Evolutionary conservation across 2,329 filamentous ascomycete species (phyloP), one percentile per base, ranked within the genome.

Genomic region (Dactylellina parvicollis): DNA sequence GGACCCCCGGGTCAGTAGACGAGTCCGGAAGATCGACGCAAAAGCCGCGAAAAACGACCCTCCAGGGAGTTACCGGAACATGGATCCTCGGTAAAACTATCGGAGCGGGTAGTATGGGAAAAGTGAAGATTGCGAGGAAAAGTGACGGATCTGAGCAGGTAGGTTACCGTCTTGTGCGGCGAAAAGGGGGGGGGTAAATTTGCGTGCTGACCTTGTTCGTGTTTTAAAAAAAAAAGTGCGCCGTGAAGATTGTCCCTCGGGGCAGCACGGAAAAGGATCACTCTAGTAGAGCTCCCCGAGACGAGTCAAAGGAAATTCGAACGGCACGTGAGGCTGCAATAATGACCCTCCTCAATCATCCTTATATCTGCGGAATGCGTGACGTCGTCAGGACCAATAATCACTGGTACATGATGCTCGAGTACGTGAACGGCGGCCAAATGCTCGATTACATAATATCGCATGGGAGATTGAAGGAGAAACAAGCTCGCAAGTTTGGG

Each of bases 281-380:
- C 14, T 72, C 67, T 16, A 65, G 67, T 20, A 64, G 67, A 30
- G 67, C 67, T 24, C 67, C 67, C 16, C 60, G 67, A n/a, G 67
- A 72, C 52, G 67, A 99, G 82, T 93, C 94, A 69, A 99, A 99
- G 83, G 99, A 99, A 82, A 99, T 99, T 72, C 88, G 95, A 75
- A 95, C 99, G 75, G 95, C 98, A 84, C 88, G 95, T 77, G 95
- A 99, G 84, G 99, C 99, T 78, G 93, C 97, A 81, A 99, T 98
- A 80, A 86, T 99, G 76, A 95, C 98, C 83, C 84, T 99, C 72
- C 85, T 99, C 71, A 89, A 95, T 70, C 95, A 99, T 81, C 95
- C 95, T 40, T 95, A 99, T 82, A 99, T 99, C 80, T 99, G 99
- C 84, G 99, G 99, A 83, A 86, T 99, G 88, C 96, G 85, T 79